Conservation (phyloP, 805 yeast species). For the Yarrowia alimentaria region DNA sequence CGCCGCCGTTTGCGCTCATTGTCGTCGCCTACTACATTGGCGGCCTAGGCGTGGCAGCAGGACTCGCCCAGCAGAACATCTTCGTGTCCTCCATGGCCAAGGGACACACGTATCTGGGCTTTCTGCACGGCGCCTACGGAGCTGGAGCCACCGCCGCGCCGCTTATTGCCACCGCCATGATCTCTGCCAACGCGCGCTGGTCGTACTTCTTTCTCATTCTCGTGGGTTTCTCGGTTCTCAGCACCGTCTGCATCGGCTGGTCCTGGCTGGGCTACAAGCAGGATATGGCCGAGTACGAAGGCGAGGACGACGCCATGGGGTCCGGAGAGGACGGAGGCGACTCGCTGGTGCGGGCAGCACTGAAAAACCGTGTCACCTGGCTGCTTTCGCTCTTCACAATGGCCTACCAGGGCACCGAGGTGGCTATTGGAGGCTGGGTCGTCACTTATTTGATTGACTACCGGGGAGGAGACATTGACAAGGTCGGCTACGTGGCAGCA, state of each 20-base stretch:
- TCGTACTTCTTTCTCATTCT: slow-evolving; percentile 53
- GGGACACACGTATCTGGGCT: slow-evolving; percentile 47
- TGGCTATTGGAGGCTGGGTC: slow-evolving; percentile 68
- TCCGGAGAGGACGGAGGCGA: neutral
- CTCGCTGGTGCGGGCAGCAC: slow-evolving; percentile 11
- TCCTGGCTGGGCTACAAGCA: slow-evolving; percentile 45
- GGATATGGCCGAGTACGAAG: slow-evolving; percentile 19
- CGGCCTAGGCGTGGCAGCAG: slow-evolving; percentile 9
- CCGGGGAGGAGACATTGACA: slow-evolving; percentile 47
- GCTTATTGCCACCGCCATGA: slow-evolving; percentile 57
- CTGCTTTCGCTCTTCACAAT: slow-evolving; percentile 54
- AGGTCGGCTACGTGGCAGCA: slow-evolving; percentile 62
- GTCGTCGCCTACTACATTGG: slow-evolving; percentile 13
- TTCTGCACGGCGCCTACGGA: slow-evolving; percentile 69
- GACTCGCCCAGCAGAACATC: slow-evolving; percentile 16
- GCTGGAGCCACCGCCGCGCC: slow-evolving; percentile 71
- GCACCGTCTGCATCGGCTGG: slow-evolving; percentile 41
- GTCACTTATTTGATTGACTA: slow-evolving; percentile 59
- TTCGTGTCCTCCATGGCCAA: slow-evolving; percentile 1
- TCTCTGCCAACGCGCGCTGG: slow-evolving; percentile 53
- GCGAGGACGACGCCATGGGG: slow-evolving; percentile 4
- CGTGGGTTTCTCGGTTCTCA: slow-evolving; percentile 42
- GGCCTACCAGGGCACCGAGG: slow-evolving; percentile 68
- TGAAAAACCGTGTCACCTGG: slow-evolving; percentile 38
- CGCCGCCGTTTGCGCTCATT: slow-evolving; percentile 5